phyloP scores from a whole-genome alignment of 2,329 filamentous ascomycete genomes.

The Didymella exigua region DNA sequence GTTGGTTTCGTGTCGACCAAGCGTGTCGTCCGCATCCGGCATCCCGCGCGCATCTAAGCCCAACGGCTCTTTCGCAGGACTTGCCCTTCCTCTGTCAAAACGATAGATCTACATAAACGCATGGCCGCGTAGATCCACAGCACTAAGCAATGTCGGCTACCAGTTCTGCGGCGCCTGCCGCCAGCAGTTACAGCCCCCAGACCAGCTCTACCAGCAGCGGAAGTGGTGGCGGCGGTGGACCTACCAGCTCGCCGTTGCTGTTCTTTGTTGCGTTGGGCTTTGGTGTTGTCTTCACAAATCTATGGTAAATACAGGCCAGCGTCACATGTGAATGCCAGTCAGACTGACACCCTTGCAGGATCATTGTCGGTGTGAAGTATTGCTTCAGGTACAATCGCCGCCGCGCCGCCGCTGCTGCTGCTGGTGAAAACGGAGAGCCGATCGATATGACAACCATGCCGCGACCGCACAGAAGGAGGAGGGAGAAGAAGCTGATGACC shows the following conservation, averaged over 20 bases:
- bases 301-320: slow-evolving; percentile 72
- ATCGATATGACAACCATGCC: slow-evolving; percentile 89
- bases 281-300: slow-evolving; percentile 96
- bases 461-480: slow-evolving; percentile 79
- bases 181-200: slow-evolving; percentile 3
- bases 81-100: not conserved
- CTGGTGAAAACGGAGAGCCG: slow-evolving; percentile 76
- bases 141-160: slow-evolving; percentile 28
- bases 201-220: slow-evolving; percentile 2
- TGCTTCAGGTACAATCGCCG: slow-evolving; percentile 98
- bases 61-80: not conserved
- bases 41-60: not conserved
- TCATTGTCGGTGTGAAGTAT: slow-evolving; percentile 99
- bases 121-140: slow-evolving; percentile 25
- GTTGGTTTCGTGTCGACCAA: slow-evolving; percentile 8
- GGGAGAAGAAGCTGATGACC: slow-evolving; percentile 98
- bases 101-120: slow-evolving; percentile 11
- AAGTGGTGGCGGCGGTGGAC: slow-evolving; percentile 50
- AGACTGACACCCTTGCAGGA: slow-evolving; percentile 66
- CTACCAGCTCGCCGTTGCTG: slow-evolving; percentile 74
- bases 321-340: slow-evolving; percentile 1
- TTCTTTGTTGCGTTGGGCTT: slow-evolving; percentile 98
- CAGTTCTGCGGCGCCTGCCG: slow-evolving; percentile 16
- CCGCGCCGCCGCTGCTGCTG: slow-evolving; percentile 77
- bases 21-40: slow-evolving; percentile 14